Evolutionary conservation across 768 basidiomycete genomes (phyloP), one percentile per base, ranked within the genome.

Genomic region (Phlebiopsis flavidoalba): DNA sequence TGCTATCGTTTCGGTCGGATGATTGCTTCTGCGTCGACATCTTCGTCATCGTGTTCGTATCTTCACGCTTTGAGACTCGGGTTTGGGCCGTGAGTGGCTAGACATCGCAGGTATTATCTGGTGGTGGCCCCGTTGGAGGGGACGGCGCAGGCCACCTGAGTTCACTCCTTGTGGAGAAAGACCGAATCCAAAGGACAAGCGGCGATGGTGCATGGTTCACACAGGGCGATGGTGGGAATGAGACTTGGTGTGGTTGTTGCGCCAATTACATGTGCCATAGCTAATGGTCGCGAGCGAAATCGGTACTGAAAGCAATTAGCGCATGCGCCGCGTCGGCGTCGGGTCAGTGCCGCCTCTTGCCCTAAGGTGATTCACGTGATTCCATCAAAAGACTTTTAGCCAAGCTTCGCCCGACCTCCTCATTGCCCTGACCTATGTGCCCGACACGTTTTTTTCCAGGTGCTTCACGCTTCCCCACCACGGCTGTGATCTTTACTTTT

Each of bases 181-280:
- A 36, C 84, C 86, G 69, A 91, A 91, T 10, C 88, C 89, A 70
- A 91, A 90, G 1, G n/a, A 85, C 88, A 65, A 90, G 80, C 21
- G 86, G 79, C 31, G 88, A 83, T 0, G 86, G 76, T 0, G 86
- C 76, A 74, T 87, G 83, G 50, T 78, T 78, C n/a, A 35, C n/a
- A 83, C 80, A 22, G 85, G 77, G 56, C 80, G 76, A 53, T 84
- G 79, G 58, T n/a, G 83, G 81, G 65, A 90, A 87, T 58, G 83
- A 84, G 53, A 89, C 77, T 57, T 83, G 85, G 56, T 83, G 81
- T 49, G 86, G 80, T 48, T 70, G 71, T 49, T 72, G 73, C 4
- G 72, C n/a, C 65, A 36, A 87, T 78, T 66, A 89, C 83, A 72
- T 90, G 88, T 55, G 89, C 85, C 88, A 90, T 91, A 67, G n/a